Conservation (phyloP, 177 flowering plant species). For the Vitis hybrid region DNA sequence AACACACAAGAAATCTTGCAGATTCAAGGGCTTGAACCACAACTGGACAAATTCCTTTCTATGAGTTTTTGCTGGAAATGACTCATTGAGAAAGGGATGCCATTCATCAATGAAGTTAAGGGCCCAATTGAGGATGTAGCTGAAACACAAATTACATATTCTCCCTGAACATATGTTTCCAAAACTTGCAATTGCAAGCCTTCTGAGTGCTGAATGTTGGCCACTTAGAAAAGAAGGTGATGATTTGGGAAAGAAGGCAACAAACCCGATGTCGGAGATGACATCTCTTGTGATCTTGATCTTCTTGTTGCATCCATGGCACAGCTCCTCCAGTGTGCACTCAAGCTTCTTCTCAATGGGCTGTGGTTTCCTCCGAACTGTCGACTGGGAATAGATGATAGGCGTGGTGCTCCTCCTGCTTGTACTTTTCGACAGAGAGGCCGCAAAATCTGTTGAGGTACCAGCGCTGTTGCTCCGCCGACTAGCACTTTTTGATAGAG, state of each 20-base stretch:
- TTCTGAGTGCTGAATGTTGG: too few species aligned
- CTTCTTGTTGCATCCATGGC: slow-evolving; percentile 69
- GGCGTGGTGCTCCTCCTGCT: slow-evolving; percentile 37
- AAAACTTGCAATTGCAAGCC: too few species aligned
- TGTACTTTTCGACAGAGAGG: slow-evolving; percentile 19
- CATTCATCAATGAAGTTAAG: too few species aligned
- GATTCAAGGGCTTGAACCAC: too few species aligned
- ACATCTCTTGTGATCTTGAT: slow-evolving; percentile 64
- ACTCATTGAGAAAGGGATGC: too few species aligned
- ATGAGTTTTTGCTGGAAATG: too few species aligned
- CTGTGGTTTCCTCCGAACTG: slow-evolving; percentile 43
- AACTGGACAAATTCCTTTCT: too few species aligned
- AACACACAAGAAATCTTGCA: too few species aligned
- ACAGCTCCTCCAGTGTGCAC: slow-evolving; percentile 81
- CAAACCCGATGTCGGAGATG: slow-evolving; percentile 50
- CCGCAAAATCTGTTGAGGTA: background rate
- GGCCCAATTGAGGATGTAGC: too few species aligned
- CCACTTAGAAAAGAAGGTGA: background rate
- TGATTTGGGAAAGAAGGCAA: background rate
- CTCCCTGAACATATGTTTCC: too few species aligned
- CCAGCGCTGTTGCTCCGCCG: slow-evolving; percentile 9
- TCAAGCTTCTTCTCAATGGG: slow-evolving; percentile 54
- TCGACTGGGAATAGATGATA: slow-evolving; percentile 52
- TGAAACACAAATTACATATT: too few species aligned
- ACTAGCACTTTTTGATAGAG: slow-evolving; percentile 5